Evolutionary conservation across 495 filamentous ascomycete species (phyloP).

Genomic region (Penicillium desertorum): DNA sequence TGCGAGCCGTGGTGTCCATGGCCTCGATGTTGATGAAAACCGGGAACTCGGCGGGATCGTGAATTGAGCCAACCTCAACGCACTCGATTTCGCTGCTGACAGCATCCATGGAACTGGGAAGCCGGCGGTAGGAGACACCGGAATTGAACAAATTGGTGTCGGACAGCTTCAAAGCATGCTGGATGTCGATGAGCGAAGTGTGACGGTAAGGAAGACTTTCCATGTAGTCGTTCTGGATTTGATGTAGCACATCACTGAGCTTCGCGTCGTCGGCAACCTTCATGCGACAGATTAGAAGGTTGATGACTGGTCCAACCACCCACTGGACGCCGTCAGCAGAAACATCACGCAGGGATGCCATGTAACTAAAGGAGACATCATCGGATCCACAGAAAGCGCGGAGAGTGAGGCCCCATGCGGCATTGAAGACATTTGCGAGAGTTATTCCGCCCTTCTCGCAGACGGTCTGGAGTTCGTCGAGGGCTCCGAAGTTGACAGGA

Average conservation of each 20-base stretch:
- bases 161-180: constrained; percentile 46
- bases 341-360: constrained; percentile 52
- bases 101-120: constrained; percentile 27
- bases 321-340: constrained; percentile 46
- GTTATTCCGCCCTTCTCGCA: constrained; percentile 53
- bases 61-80: constrained; percentile 41
- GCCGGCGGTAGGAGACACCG: constrained; percentile 46
- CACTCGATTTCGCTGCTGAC: constrained; percentile 38
- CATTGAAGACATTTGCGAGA: constrained; percentile 51
- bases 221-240: constrained; percentile 53
- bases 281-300: constrained; percentile 53
- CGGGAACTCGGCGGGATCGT: constrained; percentile 58
- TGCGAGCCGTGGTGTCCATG: constrained; percentile 41
- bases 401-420: constrained; percentile 54
- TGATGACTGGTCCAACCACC: constrained; percentile 55
- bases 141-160: constrained; percentile 44
- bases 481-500: constrained; percentile 33
- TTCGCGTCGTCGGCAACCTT: constrained; percentile 28
- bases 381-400: constrained; percentile 48
- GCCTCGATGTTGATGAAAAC: constrained; percentile 57
- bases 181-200: constrained; percentile 54
- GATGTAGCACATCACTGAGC: constrained; percentile 34
- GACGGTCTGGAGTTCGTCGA: constrained; percentile 35
- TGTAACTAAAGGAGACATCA: constrained; percentile 56
- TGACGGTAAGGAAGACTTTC: constrained; percentile 48